These are phyloP conservation scores for Isabelozyma pseudorhagii DNA, from an alignment of 805 yeast genomes.

Conservation along the genomic window DNA sequence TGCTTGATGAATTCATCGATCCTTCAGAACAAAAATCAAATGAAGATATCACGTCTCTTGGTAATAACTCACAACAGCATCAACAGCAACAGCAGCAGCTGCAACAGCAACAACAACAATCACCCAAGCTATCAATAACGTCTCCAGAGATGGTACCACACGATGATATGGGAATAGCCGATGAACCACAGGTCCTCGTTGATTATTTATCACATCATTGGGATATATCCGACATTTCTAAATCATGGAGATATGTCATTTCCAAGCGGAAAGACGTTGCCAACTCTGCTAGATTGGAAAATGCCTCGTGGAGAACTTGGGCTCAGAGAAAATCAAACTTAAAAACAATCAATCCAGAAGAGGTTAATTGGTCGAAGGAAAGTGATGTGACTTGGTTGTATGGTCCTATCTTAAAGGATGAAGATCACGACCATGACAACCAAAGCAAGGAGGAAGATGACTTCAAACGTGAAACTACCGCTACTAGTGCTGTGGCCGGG, in stretches of 20 bases:
- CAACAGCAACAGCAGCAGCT: not conserved
- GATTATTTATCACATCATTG: conserved; percentile 94
- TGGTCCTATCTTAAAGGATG: conserved; percentile 74
- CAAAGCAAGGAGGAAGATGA: conserved; percentile 8
- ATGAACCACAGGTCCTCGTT: conserved; percentile 85
- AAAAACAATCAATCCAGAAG: conserved; percentile 84
- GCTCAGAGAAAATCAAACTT: conserved; percentile 67
- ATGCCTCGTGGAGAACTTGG: conserved; percentile 94
- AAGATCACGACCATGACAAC: conserved; percentile 20
- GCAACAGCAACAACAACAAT: conserved; percentile 2
- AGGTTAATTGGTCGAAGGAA: conserved; percentile 94
- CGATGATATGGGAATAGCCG: conserved; percentile 77
- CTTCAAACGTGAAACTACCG: conserved; percentile 21
- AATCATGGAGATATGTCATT: conserved; percentile 93
- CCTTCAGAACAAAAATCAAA: conserved; percentile 21
- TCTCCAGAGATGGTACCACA: conserved; percentile 52
- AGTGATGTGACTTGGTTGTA: conserved; percentile 97
- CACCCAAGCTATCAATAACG: conserved; percentile 8
- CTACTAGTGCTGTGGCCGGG: conserved; percentile 43
- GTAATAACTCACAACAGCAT: not conserved
- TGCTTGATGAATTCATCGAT: conserved; percentile 66
- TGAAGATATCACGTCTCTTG: not conserved
- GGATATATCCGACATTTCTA: conserved; percentile 91
- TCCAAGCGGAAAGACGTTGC: conserved; percentile 81
- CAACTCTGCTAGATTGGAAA: conserved; percentile 39